These are phyloP conservation scores for Selaginella tamariscina DNA, from an alignment of 75 land plant species.

Conservation along the genomic window DNA sequence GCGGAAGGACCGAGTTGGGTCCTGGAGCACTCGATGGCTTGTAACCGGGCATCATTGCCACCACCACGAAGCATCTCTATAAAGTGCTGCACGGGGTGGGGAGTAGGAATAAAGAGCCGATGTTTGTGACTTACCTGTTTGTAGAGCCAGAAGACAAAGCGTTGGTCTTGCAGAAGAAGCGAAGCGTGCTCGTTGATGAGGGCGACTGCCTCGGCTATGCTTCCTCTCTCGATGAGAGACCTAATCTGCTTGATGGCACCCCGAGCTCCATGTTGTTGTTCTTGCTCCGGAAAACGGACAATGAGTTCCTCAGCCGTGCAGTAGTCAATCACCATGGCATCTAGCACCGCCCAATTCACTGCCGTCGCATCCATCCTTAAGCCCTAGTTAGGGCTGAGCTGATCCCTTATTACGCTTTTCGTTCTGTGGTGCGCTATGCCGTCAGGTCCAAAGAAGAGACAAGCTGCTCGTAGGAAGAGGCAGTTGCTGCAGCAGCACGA, in stretches of 20 bases:
- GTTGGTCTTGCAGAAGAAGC: constrained; percentile 57
- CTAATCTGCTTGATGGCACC: constrained; percentile 47
- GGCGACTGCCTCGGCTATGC: constrained; percentile 47
- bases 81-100: constrained; percentile 43
- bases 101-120: background rate
- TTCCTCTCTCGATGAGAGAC: constrained; percentile 40
- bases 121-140: constrained; percentile 50
- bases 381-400: too few relatives aligned
- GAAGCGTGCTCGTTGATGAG: constrained; percentile 60
- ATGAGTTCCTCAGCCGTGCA: constrained; percentile 62
- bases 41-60: constrained; percentile 35
- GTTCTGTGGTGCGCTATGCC: too few relatives aligned
- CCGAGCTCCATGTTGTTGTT: constrained; percentile 36
- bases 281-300: constrained; percentile 1
- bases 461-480: background rate
- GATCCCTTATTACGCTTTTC: too few relatives aligned
- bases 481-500: background rate
- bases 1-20: constrained; percentile 76
- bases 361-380: constrained; percentile 45
- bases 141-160: constrained; percentile 71
- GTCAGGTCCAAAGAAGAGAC: background rate
- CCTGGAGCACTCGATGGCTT: constrained; percentile 66
- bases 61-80: constrained; percentile 85
- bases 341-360: constrained; percentile 88
- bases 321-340: constrained; percentile 73